These are phyloP conservation scores for Malus asiatica DNA, from an alignment of 306 rosid genomes.

Conservation along the genomic window DNA sequence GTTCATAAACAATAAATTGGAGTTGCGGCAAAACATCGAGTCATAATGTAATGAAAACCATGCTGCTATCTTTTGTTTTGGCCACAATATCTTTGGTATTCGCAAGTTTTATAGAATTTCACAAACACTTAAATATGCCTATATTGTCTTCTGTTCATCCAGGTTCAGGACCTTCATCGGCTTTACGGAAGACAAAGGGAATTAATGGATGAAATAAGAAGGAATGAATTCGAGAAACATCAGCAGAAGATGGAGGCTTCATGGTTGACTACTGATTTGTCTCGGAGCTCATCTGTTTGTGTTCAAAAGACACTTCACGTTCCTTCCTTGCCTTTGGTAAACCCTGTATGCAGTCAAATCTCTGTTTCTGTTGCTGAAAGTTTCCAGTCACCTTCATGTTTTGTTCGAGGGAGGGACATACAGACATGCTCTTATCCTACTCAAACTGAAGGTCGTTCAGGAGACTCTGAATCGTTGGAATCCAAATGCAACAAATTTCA, in stretches of 20 bases:
- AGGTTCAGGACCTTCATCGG: slow-evolving; percentile 82
- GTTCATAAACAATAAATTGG: not conserved
- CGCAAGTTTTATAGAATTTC: not conserved
- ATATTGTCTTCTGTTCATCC: slow-evolving; percentile 19
- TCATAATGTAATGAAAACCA: not conserved
- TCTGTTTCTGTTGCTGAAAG: slow-evolving; percentile 26
- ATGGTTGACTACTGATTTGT: slow-evolving; percentile 27
- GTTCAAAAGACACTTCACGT: slow-evolving; percentile 20
- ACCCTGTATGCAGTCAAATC: slow-evolving; percentile 19
- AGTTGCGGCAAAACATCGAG: not conserved
- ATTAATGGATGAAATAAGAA: slow-evolving; percentile 50
- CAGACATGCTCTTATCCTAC: slow-evolving; percentile 19
- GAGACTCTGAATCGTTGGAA: slow-evolving; percentile 24
- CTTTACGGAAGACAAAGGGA: slow-evolving; percentile 70
- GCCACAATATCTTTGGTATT: not conserved
- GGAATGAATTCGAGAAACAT: slow-evolving; percentile 32
- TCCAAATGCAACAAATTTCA: slow-evolving; percentile 44
- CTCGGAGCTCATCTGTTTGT: slow-evolving; percentile 24
- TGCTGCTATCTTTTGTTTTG: not conserved
- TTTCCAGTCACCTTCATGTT: slow-evolving; percentile 25
- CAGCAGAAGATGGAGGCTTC: slow-evolving; percentile 32
- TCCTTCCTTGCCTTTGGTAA: slow-evolving; percentile 34
- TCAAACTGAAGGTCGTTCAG: slow-evolving; percentile 21
- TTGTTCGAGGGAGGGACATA: slow-evolving; percentile 30
- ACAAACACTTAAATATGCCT: not conserved